Evolutionary conservation across 2,329 filamentous ascomycete genomes (phyloP).

Genomic region (Talaromyces atroroseus): DNA sequence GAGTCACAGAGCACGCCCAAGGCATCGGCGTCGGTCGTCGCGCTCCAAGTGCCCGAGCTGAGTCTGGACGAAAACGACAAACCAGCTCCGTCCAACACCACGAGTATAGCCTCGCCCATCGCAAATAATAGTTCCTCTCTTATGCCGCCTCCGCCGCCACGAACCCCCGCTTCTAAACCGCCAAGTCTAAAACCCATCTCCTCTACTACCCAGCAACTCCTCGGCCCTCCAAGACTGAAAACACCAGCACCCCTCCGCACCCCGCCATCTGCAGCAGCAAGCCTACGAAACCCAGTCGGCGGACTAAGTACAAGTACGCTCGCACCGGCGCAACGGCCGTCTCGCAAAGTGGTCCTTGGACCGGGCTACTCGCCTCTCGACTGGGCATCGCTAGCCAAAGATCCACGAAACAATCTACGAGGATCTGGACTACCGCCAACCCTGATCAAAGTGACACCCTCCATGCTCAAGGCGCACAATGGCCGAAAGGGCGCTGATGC

Average conservation of each 20-base stretch:
- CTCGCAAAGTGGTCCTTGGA: slow-evolving; percentile 64
- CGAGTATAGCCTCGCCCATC: not conserved
- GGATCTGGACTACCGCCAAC: slow-evolving; percentile 47
- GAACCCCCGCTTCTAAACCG: slow-evolving; percentile 10
- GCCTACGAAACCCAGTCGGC: slow-evolving; percentile 36
- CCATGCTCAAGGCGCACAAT: slow-evolving; percentile 69
- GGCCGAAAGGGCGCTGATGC: slow-evolving; percentile 80
- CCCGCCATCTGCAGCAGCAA: slow-evolving; percentile 41
- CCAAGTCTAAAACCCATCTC: not conserved
- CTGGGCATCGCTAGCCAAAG: slow-evolving; percentile 74
- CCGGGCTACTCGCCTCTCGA: slow-evolving; percentile 93
- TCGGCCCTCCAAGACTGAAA: slow-evolving; percentile 26
- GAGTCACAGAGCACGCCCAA: slow-evolving; percentile 33
- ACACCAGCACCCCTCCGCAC: slow-evolving; percentile 29
- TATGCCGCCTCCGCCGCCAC: slow-evolving; percentile 30
- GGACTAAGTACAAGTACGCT: slow-evolving; percentile 39
- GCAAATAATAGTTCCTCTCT: slow-evolving; percentile 20
- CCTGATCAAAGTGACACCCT: slow-evolving; percentile 71
- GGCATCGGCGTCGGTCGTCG: slow-evolving; percentile 24
- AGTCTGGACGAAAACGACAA: slow-evolving; percentile 23
- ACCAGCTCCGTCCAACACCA: no score
- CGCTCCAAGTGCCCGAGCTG: slow-evolving; percentile 28
- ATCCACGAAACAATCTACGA: slow-evolving; percentile 62
- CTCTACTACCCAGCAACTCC: slow-evolving; percentile 16
- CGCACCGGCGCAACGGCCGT: slow-evolving; percentile 38